A percentile compares a stretch with the other conserved stretches of the same genome.
These are phyloP conservation scores for Verticillium nubilum DNA, from an alignment of 2,329 filamentous ascomycete species.

Conservation along the genomic window DNA sequence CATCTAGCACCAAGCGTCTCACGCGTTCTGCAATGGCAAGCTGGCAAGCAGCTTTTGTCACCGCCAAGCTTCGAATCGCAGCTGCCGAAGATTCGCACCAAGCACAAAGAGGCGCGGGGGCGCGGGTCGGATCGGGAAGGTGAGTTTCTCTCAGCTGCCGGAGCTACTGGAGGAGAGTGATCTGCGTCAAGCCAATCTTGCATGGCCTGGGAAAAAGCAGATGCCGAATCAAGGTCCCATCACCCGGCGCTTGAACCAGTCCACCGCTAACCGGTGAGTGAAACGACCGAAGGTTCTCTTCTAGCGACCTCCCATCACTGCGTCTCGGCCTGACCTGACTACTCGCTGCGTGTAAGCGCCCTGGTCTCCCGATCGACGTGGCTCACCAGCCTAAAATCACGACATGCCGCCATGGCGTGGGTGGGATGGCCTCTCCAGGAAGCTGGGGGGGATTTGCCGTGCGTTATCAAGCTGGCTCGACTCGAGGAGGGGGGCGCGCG, in stretches of 20 bases:
- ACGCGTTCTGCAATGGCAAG: neutral
- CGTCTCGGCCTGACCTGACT: neutral
- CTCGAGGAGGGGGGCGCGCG: neutral
- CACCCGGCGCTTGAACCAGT: neutral
- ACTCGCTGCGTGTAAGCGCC: neutral
- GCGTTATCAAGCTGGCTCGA: neutral
- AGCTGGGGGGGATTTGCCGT: neutral
- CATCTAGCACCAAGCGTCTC: neutral
- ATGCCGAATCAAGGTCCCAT: slow-evolving; percentile 4
- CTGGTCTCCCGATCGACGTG: neutral
- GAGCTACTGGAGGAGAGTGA: neutral
- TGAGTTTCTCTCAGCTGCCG: neutral
- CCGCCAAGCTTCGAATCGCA: neutral
- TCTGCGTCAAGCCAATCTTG: neutral
- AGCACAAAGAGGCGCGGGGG: neutral
- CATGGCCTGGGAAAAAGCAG: neutral
- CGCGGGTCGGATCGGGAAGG: neutral
- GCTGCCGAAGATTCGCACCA: neutral
- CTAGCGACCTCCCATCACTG: neutral
- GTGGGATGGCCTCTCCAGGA: neutral
- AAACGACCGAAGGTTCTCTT: neutral
- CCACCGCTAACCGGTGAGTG: neutral
- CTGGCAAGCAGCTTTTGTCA: neutral
- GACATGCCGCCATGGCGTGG: neutral
- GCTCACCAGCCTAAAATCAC: neutral